These are phyloP conservation scores for Trichocladium antarcticum DNA, from an alignment of 495 filamentous ascomycete species.

Conservation along the genomic window DNA sequence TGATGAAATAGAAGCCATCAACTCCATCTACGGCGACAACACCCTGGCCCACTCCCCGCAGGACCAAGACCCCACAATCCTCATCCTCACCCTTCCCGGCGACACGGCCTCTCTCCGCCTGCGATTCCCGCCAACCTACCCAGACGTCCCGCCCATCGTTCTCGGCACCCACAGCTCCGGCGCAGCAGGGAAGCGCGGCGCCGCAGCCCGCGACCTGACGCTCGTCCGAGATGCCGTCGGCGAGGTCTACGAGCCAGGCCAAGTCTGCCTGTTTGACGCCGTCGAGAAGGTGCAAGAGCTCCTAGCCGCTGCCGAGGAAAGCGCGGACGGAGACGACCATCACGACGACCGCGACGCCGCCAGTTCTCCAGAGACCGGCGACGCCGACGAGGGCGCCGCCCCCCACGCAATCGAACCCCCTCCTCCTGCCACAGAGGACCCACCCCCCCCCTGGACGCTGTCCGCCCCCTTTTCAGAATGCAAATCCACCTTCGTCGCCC, in stretches of 20 bases:
- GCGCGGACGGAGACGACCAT: constrained; percentile 1
- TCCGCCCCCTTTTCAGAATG: constrained; percentile 65
- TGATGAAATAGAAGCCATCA: constrained; percentile 83
- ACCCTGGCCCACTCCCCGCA: constrained; percentile 40
- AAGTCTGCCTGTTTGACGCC: constrained; percentile 80
- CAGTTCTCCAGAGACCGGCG: too few species aligned
- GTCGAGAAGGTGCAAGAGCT: constrained; percentile 51
- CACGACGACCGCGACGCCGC: background rate
- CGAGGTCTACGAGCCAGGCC: constrained; percentile 55
- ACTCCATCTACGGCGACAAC: constrained; percentile 75
- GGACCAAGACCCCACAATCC: constrained; percentile 26
- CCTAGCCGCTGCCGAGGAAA: constrained; percentile 9
- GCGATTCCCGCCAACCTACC: constrained; percentile 62
- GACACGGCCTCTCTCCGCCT: constrained; percentile 46
- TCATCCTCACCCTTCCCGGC: constrained; percentile 42
- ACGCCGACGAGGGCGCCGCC: background rate
- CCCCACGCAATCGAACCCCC: background rate
- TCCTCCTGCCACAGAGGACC: constrained; percentile 4
- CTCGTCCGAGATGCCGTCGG: constrained; percentile 54
- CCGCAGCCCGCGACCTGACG: constrained; percentile 54
- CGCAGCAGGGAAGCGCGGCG: constrained; percentile 49
- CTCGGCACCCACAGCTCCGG: constrained; percentile 55
- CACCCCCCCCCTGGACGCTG: constrained; percentile 58
- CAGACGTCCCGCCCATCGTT: constrained; percentile 53
- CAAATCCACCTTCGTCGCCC: constrained; percentile 80